Base-by-base conservation (phyloP, 352 stramenopile genomes). In the Phytophthora agathidicida region DNA sequence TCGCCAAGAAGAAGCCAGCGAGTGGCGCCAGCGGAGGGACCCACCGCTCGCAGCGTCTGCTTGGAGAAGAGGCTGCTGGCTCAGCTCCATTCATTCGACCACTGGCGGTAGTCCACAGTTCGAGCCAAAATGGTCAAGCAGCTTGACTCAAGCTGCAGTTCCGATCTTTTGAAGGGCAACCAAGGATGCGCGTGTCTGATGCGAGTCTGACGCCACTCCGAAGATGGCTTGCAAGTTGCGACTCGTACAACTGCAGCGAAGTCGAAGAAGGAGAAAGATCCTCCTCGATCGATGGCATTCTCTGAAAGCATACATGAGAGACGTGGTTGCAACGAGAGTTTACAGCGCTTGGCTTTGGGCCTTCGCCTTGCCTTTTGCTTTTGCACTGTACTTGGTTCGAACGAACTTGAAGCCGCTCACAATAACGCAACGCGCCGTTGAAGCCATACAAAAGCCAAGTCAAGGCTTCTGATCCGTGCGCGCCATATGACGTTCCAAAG, bases 11-110 rank as follows among this genome's bases (percentile, higher is more conserved):
- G 55, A 58, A 64, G 55, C 56, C 56, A 65, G 56, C 41, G 41
- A 24, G 28, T 67, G 59, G 63, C 59, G 59, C 36, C 27, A 68
- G 59, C 14, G 10, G 47, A 65, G 53, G 53, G 53, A 56, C 22
- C 26, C 26, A 36, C 9, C 3, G n/a, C n/a, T 8, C 28, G 53
- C 37, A 11, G 16, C 27, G 24, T 32, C 55, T 55, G 46, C 26
- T 52, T 16, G 59, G 59, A 68, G 59, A 68, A 62, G 53, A 62
- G 59, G 32, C 55, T 20, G 26, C 22, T 27, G 16, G 10, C 31
- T 20, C 38, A 37, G n/a, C n/a, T n/a, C n/a, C n/a, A n/a, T n/a
- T n/a, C n/a, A n/a, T n/a, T n/a, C n/a, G n/a, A n/a, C n/a, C n/a
- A n/a, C n/a, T n/a, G n/a, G n/a, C n/a, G n/a, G n/a, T n/a, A n/a